Evolutionary conservation across 2,329 filamentous ascomycete species (phyloP).

Genomic region (Neofusicoccum ribis): DNA sequence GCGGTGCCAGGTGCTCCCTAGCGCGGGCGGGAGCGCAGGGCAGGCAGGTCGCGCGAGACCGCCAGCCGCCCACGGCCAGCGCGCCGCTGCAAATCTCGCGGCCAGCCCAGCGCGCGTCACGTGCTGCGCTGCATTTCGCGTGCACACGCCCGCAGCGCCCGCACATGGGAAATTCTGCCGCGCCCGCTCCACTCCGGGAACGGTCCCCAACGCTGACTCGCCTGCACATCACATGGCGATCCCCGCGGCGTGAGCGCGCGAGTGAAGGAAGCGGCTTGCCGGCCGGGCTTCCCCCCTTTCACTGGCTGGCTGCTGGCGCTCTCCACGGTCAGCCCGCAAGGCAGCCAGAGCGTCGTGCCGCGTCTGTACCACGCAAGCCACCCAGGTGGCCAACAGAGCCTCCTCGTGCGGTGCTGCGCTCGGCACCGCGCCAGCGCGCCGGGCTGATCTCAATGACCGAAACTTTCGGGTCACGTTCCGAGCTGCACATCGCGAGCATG

Average conservation of each 20-base stretch:
- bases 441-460: slow-evolving; percentile 18
- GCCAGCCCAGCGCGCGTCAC: neutral
- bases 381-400: neutral
- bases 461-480: slow-evolving; percentile 3
- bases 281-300: neutral
- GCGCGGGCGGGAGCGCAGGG: no score
- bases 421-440: neutral
- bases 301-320: neutral
- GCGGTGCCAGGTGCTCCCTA: no score
- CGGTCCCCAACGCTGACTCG: neutral
- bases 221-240: slow-evolving; percentile 13
- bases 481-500: neutral
- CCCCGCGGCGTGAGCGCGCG: neutral
- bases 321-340: neutral
- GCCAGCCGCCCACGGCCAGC: no score
- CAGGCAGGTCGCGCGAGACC: neutral
- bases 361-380: slow-evolving; percentile 10
- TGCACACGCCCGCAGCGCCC: neutral
- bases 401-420: neutral
- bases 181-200: slow-evolving; percentile 4
- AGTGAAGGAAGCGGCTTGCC: neutral
- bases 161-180: slow-evolving; percentile 14
- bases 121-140: neutral
- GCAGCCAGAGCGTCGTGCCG: slow-evolving; percentile 1
- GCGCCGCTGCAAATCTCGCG: no score